Evolutionary conservation across 1,284 basidiomycete species (phyloP).

Genomic region (Sanghuangporus sanghuang): DNA sequence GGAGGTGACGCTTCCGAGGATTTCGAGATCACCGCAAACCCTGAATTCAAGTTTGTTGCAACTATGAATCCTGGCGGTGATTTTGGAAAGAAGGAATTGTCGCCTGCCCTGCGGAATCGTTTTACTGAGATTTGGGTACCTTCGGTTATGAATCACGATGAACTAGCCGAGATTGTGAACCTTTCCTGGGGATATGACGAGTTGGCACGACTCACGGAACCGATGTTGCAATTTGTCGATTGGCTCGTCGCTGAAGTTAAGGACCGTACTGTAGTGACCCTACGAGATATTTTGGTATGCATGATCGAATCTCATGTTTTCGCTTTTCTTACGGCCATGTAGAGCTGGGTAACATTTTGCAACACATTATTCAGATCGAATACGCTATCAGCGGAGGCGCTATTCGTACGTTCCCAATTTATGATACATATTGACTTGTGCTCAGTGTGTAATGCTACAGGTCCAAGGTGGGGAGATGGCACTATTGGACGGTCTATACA

Average conservation of each 20-base stretch:
- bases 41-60: slow-evolving; percentile 85
- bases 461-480: slow-evolving; percentile 87
- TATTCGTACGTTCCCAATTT: slow-evolving; percentile 62
- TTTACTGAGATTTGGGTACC: slow-evolving; percentile 99
- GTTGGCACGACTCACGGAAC: slow-evolving; percentile 57
- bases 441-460: slow-evolving; percentile 33
- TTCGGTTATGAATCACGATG: slow-evolving; percentile 68
- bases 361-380: slow-evolving; percentile 51
- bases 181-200: slow-evolving; percentile 62
- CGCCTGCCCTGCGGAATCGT: slow-evolving; percentile 93
- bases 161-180: slow-evolving; percentile 78
- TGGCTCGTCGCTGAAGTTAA: slow-evolving; percentile 73
- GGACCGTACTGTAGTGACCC: slow-evolving; percentile 65
- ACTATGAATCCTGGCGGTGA: slow-evolving; percentile 99
- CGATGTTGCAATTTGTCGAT: slow-evolving; percentile 75
- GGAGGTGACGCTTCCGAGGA: slow-evolving; percentile 74
- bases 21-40: slow-evolving; percentile 60
- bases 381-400: slow-evolving; percentile 41
- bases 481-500: slow-evolving; percentile 74
- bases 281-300: slow-evolving; percentile 88
- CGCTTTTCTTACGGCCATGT: slow-evolving; percentile 5
- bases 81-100: slow-evolving; percentile 98
- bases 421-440: slow-evolving; percentile 8
- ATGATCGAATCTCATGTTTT: neutral
- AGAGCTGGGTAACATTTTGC: slow-evolving; percentile 93